A percentile compares a stretch with the other conserved stretches of the same genome.
Conservation (phyloP, 73 alveolate genomes). For the Blepharisma japonicum region DNA sequence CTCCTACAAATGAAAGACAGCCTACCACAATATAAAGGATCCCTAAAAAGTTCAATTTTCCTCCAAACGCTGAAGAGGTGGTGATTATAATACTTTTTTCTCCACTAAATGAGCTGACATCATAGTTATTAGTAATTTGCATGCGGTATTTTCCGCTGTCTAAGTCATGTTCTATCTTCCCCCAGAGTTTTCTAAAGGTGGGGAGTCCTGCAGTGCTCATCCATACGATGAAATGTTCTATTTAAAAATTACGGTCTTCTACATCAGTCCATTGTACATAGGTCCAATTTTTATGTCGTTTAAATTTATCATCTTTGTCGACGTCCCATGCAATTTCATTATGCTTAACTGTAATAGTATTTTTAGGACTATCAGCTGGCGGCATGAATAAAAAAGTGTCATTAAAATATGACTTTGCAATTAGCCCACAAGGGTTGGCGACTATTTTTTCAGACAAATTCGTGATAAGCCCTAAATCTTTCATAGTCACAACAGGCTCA, state of each 20-base stretch:
- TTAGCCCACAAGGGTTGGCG: constrained; percentile 87
- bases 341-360: constrained; percentile 38
- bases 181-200: constrained; percentile 30
- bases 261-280: constrained; percentile 60
- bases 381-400: constrained; percentile 45
- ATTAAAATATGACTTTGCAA: constrained; percentile 78
- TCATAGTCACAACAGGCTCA: constrained; percentile 67
- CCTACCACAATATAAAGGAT: neutral
- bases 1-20: neutral
- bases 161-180: neutral
- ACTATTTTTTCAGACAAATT: constrained; percentile 41
- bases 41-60: constrained; percentile 14
- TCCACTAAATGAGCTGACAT: constrained; percentile 11
- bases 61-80: constrained; percentile 27
- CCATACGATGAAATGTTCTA: constrained; percentile 61
- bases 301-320: constrained; percentile 68
- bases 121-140: constrained; percentile 15
- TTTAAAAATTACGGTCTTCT: constrained; percentile 13
- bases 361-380: constrained; percentile 18
- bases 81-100: neutral
- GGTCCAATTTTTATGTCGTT: constrained; percentile 34
- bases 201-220: constrained; percentile 33
- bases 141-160: neutral
- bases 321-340: constrained; percentile 67
- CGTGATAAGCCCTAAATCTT: constrained; percentile 43